These are phyloP conservation scores for Canariomyces notabilis DNA, from an alignment of 2,329 filamentous ascomycete species.

Conservation along the genomic window DNA sequence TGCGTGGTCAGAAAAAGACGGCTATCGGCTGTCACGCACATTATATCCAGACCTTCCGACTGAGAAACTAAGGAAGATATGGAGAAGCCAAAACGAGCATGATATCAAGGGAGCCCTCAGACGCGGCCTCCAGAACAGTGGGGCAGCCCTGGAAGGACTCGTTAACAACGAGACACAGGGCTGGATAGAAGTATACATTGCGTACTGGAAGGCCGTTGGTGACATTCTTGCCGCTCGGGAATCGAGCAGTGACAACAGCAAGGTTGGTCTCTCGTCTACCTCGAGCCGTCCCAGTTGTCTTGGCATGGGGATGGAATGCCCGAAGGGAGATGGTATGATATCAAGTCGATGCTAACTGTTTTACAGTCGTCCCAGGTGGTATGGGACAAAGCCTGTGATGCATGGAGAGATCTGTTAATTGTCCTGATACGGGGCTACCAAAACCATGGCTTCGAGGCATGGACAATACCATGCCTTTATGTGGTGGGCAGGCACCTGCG, in stretches of 20 bases:
- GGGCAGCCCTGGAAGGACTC: slow-evolving; percentile 48
- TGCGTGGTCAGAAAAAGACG: slow-evolving; percentile 61
- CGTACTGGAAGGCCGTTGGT: slow-evolving; percentile 78
- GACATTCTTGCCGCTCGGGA: slow-evolving; percentile 66
- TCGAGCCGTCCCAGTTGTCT: neutral
- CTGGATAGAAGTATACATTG: slow-evolving; percentile 82
- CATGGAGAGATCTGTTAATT: slow-evolving; percentile 82
- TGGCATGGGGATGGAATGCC: slow-evolving; percentile 3
- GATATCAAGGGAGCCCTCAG: slow-evolving; percentile 65
- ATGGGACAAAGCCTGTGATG: slow-evolving; percentile 78
- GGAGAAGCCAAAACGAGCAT: slow-evolving; percentile 62
- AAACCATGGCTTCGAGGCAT: slow-evolving; percentile 70
- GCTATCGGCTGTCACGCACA: slow-evolving; percentile 68
- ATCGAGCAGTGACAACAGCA: slow-evolving; percentile 34
- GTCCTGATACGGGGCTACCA: slow-evolving; percentile 76
- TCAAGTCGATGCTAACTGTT: neutral
- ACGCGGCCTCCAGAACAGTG: slow-evolving; percentile 62
- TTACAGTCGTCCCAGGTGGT: slow-evolving; percentile 40
- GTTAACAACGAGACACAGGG: slow-evolving; percentile 64
- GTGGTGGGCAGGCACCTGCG: slow-evolving; percentile 80
- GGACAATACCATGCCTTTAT: slow-evolving; percentile 91
- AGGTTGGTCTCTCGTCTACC: slow-evolving; percentile 27
- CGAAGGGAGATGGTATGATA: neutral
- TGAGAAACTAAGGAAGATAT: slow-evolving; percentile 63
- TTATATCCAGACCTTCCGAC: slow-evolving; percentile 65